Conservation (phyloP, 2,329 filamentous ascomycete species). For the Thelonectria rubi region DNA sequence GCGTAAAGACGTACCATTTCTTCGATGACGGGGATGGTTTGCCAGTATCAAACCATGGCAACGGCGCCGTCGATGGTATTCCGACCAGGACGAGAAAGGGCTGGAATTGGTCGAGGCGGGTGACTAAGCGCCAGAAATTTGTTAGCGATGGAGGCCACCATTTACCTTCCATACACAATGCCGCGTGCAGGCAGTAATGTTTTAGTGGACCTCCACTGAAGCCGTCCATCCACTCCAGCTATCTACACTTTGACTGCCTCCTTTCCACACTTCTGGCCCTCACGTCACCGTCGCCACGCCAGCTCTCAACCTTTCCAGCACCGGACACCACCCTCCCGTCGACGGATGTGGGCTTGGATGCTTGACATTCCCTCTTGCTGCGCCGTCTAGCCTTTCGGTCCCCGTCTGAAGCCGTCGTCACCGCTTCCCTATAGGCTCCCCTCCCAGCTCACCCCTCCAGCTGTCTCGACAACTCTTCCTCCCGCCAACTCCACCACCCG, state of each 20-base stretch:
- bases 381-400: conserved; percentile 24
- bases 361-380: conserved; percentile 27
- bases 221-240: conserved; percentile 28
- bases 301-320: conserved; percentile 21
- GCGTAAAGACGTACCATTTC: conserved; percentile 31
- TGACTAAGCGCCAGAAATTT: conserved; percentile 42
- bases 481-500: conserved; percentile 19
- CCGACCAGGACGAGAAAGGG: conserved; percentile 4
- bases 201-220: conserved; percentile 17
- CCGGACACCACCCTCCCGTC: conserved; percentile 23
- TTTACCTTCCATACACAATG: conserved; percentile 30
- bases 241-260: conserved; percentile 36
- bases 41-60: too few species aligned
- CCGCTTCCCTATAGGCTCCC: conserved; percentile 29
- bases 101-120: conserved; percentile 9
- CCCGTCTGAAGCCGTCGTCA: conserved; percentile 30
- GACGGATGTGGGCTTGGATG: conserved; percentile 33
- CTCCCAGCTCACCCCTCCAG: conserved; percentile 10
- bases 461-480: conserved; percentile 13
- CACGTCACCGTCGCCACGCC: conserved; percentile 24
- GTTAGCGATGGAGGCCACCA: conserved; percentile 39
- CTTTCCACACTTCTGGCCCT: conserved; percentile 29
- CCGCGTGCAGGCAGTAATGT: conserved; percentile 35
- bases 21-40: too few species aligned
- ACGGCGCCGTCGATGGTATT: conserved; percentile 21